Percentiles rank a stretch among this genome's conserved stretches.
Conservation (phyloP, 2,329 filamentous ascomycete genomes). For the Pyrenochaeta sp. region DNA sequence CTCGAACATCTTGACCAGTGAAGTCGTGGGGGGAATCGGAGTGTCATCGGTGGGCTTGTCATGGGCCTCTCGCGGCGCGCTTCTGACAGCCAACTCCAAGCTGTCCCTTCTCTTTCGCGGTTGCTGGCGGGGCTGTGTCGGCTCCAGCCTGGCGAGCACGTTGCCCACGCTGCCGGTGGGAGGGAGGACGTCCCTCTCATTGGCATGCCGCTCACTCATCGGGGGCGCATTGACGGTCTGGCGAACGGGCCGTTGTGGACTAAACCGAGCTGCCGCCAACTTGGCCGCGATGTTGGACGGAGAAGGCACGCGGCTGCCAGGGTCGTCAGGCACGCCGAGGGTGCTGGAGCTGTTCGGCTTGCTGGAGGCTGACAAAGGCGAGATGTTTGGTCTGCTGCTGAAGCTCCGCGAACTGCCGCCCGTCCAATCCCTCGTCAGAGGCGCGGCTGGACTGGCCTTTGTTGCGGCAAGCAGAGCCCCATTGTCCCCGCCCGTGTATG, state of each 20-base stretch:
- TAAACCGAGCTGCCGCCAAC: slow-evolving; percentile 68
- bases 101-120: slow-evolving; percentile 24
- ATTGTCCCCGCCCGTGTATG: slow-evolving; percentile 50
- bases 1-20: slow-evolving; percentile 75
- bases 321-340: slow-evolving; percentile 38
- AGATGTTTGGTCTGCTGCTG: slow-evolving; percentile 32
- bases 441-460: slow-evolving; percentile 33
- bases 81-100: slow-evolving; percentile 19
- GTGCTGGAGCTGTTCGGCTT: slow-evolving; percentile 40
- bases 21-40: slow-evolving; percentile 67
- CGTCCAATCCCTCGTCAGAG: slow-evolving; percentile 38
- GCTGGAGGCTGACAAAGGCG: slow-evolving; percentile 30
- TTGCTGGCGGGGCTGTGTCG: slow-evolving; percentile 22
- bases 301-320: slow-evolving; percentile 53
- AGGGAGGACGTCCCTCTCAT: slow-evolving; percentile 40
- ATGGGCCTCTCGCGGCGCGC: slow-evolving; percentile 2
- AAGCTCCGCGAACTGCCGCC: slow-evolving; percentile 36
- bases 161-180: slow-evolving; percentile 44
- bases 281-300: slow-evolving; percentile 69
- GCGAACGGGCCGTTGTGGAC: slow-evolving; percentile 49
- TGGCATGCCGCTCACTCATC: slow-evolving; percentile 29
- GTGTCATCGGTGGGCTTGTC: slow-evolving; percentile 60
- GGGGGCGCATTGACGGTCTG: slow-evolving; percentile 16
- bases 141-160: slow-evolving; percentile 40
- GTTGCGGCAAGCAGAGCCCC: slow-evolving; percentile 57